Conservation (phyloP, 1,284 basidiomycete genomes). For the Ganoderma resinaceum region DNA sequence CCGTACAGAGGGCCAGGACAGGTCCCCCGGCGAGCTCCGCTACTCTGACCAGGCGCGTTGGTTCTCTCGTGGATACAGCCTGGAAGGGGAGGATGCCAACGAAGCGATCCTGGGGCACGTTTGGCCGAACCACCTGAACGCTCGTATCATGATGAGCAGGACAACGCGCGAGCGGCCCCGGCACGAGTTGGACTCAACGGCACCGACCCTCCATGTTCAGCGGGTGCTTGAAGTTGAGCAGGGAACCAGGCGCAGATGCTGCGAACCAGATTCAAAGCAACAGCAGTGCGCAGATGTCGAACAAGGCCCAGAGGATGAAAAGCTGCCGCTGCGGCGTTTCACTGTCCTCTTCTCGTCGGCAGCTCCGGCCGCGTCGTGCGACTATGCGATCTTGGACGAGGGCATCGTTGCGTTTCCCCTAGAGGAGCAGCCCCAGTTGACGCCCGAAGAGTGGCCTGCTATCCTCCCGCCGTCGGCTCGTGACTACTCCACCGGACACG, state of each 20-base stretch:
- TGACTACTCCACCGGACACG: neutral
- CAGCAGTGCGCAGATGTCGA: too few species aligned
- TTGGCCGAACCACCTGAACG: constrained; percentile 92
- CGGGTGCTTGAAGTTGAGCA: neutral
- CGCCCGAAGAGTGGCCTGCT: neutral
- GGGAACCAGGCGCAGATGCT: neutral
- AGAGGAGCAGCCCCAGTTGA: constrained; percentile 22
- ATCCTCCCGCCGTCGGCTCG: neutral
- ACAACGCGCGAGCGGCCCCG: constrained; percentile 62
- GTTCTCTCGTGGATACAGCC: constrained; percentile 72
- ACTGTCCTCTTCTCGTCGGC: constrained; percentile 81
- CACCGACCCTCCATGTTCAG: neutral
- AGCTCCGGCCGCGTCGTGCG: constrained; percentile 62
- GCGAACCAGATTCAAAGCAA: neutral
- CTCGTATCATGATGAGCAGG: constrained; percentile 81
- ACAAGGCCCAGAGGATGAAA: constrained; percentile 42
- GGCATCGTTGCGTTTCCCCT: constrained; percentile 54
- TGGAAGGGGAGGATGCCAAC: constrained; percentile 65
- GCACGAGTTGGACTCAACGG: neutral
- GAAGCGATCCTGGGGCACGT: constrained; percentile 86
- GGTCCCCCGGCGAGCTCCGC: constrained; percentile 47
- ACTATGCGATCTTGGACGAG: constrained; percentile 71
- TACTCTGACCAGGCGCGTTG: constrained; percentile 81
- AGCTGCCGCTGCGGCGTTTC: constrained; percentile 64
- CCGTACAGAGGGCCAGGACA: constrained; percentile 35